These are phyloP conservation scores for Amanita rimosa DNA, from an alignment of 768 basidiomycete genomes.

Conservation along the genomic window DNA sequence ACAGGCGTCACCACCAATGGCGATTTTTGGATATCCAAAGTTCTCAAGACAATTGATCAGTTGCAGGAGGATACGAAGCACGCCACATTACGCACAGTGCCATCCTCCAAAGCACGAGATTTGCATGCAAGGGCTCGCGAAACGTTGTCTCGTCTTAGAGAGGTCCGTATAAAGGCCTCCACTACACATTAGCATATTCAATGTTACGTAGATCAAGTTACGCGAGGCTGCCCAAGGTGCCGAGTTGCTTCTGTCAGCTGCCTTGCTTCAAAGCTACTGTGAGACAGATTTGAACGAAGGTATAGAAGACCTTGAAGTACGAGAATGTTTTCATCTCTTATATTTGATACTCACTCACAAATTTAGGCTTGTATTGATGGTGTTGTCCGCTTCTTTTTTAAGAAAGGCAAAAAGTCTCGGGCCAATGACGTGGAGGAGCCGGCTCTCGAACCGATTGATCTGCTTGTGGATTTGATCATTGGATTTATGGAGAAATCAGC, in stretches of 20 bases:
- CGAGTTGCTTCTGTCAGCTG: conserved; percentile 59
- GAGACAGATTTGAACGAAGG: conserved; percentile 36
- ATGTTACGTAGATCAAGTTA: neutral
- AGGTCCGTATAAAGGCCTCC: conserved; percentile 15
- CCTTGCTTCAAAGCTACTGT: conserved; percentile 64
- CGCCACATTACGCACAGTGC: conserved; percentile 16
- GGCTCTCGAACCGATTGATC: conserved; percentile 56
- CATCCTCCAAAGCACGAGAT: conserved; percentile 7
- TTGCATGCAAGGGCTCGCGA: conserved; percentile 35
- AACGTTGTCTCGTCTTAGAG: conserved; percentile 27
- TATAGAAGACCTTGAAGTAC: conserved; percentile 34
- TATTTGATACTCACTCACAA: neutral
- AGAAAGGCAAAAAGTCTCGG: conserved; percentile 28
- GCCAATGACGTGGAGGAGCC: conserved; percentile 21
- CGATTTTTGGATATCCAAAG: conserved; percentile 68
- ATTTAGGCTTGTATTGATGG: conserved; percentile 51
- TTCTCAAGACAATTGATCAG: conserved; percentile 39
- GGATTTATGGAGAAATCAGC: conserved; percentile 80
- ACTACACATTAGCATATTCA: neutral
- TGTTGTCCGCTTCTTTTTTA: conserved; percentile 41
- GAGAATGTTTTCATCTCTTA: conserved; percentile 34
- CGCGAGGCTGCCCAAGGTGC: conserved; percentile 53
- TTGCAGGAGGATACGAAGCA: conserved; percentile 67
- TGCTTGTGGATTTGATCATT: conserved; percentile 84
- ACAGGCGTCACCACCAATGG: conserved; percentile 59